Evolutionary conservation across 202 grass and related monocot species (phyloP).

Genomic region (Setaria italica): DNA sequence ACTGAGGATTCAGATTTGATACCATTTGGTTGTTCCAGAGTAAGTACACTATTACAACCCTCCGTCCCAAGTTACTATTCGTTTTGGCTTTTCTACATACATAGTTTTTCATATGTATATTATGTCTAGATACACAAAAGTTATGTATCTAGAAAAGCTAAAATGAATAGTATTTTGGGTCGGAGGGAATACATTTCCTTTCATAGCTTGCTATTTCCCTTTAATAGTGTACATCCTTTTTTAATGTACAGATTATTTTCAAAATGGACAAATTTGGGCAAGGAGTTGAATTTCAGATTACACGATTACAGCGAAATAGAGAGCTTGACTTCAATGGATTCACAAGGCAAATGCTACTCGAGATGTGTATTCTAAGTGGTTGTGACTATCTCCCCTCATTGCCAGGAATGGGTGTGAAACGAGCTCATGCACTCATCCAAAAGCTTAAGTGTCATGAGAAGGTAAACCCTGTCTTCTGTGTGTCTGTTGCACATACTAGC

Average conservation of each 20-base stretch:
- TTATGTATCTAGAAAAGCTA: too few relatives aligned
- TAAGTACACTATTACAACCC: slow-evolving; percentile 49
- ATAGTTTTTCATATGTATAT: too few relatives aligned
- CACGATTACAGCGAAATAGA: slow-evolving; percentile 68
- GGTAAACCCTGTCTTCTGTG: slow-evolving; percentile 54
- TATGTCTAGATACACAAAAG: too few relatives aligned
- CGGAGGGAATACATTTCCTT: neutral
- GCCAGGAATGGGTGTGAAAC: slow-evolving; percentile 94
- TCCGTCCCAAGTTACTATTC: too few relatives aligned
- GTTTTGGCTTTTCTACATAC: too few relatives aligned
- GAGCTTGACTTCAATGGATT: slow-evolving; percentile 90
- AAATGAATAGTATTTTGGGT: too few relatives aligned
- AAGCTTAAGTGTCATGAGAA: slow-evolving; percentile 86
- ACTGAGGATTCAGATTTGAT: slow-evolving; percentile 97
- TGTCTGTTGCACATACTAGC: slow-evolving; percentile 19
- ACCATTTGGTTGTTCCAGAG: slow-evolving; percentile 97
- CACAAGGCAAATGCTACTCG: slow-evolving; percentile 86
- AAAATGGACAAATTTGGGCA: slow-evolving; percentile 99
- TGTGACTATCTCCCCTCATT: slow-evolving; percentile 96
- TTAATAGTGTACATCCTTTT: slow-evolving; percentile 40
- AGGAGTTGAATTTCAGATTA: slow-evolving; percentile 84
- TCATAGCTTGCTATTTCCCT: slow-evolving; percentile 27
- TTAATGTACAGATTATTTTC: slow-evolving; percentile 83
- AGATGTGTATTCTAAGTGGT: slow-evolving; percentile 99
- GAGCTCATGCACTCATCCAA: slow-evolving; percentile 87